Base-by-base conservation (phyloP, 1,139 yeast species). In the Suhomyces bokatorum region DNA sequence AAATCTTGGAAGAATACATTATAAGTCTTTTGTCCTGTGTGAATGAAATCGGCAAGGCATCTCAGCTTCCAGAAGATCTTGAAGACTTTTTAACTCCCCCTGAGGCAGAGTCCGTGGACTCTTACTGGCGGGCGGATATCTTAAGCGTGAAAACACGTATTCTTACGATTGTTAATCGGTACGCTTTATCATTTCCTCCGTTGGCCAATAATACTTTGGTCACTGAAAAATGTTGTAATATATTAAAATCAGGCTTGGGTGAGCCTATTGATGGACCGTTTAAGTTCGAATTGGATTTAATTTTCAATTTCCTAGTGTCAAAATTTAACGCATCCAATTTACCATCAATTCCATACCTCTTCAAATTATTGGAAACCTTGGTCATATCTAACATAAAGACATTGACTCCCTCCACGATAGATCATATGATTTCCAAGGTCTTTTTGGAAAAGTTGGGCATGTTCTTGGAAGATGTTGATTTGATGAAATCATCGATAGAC, bases 21-120 rank as follows among this genome's bases (percentile, higher is more conserved):
- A 53, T 71, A 4, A 81, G 89, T 30, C 62, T 87, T 37, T 64
- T 87, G 27, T 67, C 78, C 9, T 86, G 90, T 58, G 62, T 88
- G 0, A 73, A 74, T 16, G 87, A 85, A 45, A 66, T 87, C 12
- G 93, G 90, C 0, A 83, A 81, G 46, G 89, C 91, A 0, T 65
- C 85, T 52, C 73, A 75, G 38, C 60, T 79, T 5, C 82, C 87
- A 0, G 86, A 79, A 35, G 88, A 83, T 22, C 56, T 69, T 12
- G 79, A 76, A 13, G 75, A 70, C 14, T 63, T 64, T 38, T 64
- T 66, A 42, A 60, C 67, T 8, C 64, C 63, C 13, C 58, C 63
- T 14, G 67, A 66, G 37, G 41, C 56, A 16, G 36, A 39, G 9
- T 32, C 48, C 6, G 60, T 68, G 13, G 57, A 64, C 35, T 44